Percentiles rank a stretch among this genome's conserved stretches.
phyloP scores from a whole-genome alignment of 148 eudicot species.

The Cornus suecica region DNA sequence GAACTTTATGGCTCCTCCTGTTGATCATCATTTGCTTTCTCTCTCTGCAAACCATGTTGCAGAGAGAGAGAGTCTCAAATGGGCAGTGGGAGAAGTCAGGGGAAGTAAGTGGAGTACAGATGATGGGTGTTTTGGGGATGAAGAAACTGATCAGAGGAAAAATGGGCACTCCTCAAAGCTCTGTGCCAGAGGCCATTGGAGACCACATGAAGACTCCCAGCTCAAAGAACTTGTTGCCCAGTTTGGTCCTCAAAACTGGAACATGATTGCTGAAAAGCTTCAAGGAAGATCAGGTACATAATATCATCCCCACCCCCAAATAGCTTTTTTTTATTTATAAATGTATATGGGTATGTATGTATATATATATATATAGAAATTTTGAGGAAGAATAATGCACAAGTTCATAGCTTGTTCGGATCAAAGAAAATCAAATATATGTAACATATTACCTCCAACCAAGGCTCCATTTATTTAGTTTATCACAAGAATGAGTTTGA shows the following conservation, averaged over 20 bases:
- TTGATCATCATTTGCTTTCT: constrained; percentile 13
- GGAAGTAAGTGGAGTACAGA: neutral
- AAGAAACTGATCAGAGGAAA: constrained; percentile 2
- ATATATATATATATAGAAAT: neutral
- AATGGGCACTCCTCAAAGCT: constrained; percentile 23
- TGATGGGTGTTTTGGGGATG: neutral
- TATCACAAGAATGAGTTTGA: too few species aligned
- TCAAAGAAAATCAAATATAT: neutral
- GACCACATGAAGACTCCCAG: constrained; percentile 64
- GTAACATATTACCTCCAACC: too few species aligned
- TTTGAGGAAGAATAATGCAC: too few species aligned
- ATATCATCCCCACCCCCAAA: too few species aligned
- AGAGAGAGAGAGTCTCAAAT: constrained; percentile 13
- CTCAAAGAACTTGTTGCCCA: constrained; percentile 60
- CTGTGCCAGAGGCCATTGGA: constrained; percentile 75
- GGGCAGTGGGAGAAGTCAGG: constrained; percentile 11
- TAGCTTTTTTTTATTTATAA: too few species aligned
- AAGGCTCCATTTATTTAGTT: neutral
- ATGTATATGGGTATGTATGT: too few species aligned
- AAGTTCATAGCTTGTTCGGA: neutral
- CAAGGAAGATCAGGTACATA: constrained; percentile 51
- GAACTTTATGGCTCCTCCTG: constrained; percentile 1
- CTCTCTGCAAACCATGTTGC: neutral
- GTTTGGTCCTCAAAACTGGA: constrained; percentile 79
- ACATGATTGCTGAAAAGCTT: constrained; percentile 62